These are phyloP conservation scores for Irpex rosettiformis DNA, from an alignment of 1,284 basidiomycete species.

Conservation along the genomic window DNA sequence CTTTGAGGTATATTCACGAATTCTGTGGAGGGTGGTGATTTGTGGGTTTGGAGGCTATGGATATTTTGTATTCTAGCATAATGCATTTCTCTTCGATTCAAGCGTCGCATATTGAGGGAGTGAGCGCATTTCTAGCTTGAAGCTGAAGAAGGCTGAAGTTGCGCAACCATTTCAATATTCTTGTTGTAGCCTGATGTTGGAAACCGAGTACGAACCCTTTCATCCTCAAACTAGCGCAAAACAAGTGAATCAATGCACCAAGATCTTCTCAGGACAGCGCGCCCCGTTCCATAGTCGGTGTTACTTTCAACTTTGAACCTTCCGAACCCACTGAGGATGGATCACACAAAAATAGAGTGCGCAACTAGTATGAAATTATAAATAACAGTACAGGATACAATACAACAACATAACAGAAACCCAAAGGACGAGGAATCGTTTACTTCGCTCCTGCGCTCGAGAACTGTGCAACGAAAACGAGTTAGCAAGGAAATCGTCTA, in stretches of 20 bases:
- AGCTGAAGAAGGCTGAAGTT: no score
- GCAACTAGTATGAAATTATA: constrained; percentile 12
- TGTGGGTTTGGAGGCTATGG: background rate
- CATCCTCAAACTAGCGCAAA: no score
- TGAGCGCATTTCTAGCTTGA: no score
- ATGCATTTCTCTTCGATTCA: background rate
- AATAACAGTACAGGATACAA: constrained; percentile 19
- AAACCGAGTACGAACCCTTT: no score
- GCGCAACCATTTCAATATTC: no score
- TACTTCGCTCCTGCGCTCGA: constrained; percentile 64
- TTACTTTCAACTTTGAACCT: background rate
- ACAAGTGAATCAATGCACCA: no score
- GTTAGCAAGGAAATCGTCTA: background rate
- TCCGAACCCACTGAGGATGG: no score
- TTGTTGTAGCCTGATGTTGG: no score
- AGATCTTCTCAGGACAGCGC: background rate
- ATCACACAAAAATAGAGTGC: background rate
- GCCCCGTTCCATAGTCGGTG: background rate
- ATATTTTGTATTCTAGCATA: constrained; percentile 1
- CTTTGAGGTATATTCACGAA: background rate
- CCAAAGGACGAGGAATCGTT: constrained; percentile 12
- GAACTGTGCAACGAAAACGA: constrained; percentile 36
- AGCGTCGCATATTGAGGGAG: background rate
- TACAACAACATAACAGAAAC: constrained; percentile 16
- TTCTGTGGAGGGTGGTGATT: background rate